A percentile compares a stretch with the other conserved stretches of the same genome.
These are phyloP conservation scores for Prillingera fragicola DNA, from an alignment of 1,284 basidiomycete genomes.

Conservation along the genomic window DNA sequence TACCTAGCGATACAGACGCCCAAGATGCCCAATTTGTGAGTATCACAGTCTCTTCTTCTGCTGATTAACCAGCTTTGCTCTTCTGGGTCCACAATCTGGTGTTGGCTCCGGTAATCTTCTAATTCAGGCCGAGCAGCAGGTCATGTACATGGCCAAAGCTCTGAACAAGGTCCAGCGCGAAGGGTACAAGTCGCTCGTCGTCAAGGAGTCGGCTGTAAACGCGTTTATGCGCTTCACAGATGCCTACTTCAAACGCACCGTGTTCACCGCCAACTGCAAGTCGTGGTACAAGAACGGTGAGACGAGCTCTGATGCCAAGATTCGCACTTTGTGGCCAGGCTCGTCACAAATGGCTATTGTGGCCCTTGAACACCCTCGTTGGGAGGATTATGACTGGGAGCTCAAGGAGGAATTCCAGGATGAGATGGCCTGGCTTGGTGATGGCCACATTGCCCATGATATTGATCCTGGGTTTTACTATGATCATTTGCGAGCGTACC, in stretches of 20 bases:
- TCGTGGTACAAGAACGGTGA: constrained; percentile 22
- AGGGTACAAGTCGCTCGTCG: too few relatives aligned
- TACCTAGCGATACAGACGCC: constrained; percentile 28
- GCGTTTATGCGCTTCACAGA: constrained; percentile 29
- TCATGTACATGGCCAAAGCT: constrained; percentile 13
- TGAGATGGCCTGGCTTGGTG: too few relatives aligned
- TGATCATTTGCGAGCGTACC: too few relatives aligned
- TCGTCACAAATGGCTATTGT: constrained; percentile 18
- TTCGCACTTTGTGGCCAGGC: constrained; percentile 17
- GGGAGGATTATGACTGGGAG: constrained; percentile 30
- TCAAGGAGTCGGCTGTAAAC: constrained; percentile 20
- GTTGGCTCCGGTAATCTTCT: too few relatives aligned
- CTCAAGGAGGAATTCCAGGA: too few relatives aligned
- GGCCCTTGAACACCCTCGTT: constrained; percentile 24
- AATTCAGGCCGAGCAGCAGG: constrained; percentile 16
- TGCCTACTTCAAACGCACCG: constrained; percentile 22
- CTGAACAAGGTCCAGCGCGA: too few relatives aligned
- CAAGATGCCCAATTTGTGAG: constrained; percentile 30
- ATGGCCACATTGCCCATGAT: too few relatives aligned
- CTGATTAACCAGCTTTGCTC: background rate
- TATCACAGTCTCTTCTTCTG: background rate
- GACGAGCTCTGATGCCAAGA: constrained; percentile 5
- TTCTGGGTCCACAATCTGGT: too few relatives aligned
- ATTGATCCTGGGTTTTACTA: too few relatives aligned
- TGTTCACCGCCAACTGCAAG: constrained; percentile 21